phyloP scores from a whole-genome alignment of 2,329 filamentous ascomycete species.

The Cladorrhinum sp. region DNA sequence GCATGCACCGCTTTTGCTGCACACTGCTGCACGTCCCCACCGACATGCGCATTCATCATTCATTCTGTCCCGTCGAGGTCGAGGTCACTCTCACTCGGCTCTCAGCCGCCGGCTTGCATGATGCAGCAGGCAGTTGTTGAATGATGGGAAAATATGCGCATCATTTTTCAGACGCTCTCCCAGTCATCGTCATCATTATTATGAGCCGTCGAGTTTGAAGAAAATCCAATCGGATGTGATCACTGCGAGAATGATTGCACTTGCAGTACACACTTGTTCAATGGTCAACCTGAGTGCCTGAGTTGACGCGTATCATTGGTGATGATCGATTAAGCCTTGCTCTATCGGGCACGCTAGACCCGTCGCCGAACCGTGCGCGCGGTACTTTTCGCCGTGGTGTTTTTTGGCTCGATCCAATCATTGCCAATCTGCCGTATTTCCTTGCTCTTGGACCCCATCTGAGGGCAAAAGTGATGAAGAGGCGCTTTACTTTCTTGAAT shows the following conservation, averaged over 20 bases:
- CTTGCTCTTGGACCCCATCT: neutral
- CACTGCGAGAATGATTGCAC: neutral
- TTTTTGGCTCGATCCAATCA: neutral
- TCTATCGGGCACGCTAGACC: constrained; percentile 18
- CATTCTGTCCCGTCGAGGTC: too few species aligned
- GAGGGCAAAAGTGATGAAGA: neutral
- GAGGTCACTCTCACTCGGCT: constrained; percentile 1
- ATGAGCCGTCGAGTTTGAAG: neutral
- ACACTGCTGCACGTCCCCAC: neutral
- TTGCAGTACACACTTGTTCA: too few species aligned
- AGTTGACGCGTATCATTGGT: constrained; percentile 1
- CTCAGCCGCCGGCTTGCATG: constrained; percentile 4
- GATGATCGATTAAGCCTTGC: constrained; percentile 3
- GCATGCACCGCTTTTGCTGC: neutral
- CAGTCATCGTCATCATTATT: neutral
- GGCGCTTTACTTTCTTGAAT: neutral
- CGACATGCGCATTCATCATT: neutral
- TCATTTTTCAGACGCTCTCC: neutral
- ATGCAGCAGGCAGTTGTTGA: neutral
- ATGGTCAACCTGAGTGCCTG: too few species aligned
- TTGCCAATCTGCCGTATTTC: constrained; percentile 4
- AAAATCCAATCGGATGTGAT: neutral
- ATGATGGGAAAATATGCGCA: neutral
- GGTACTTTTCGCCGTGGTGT: constrained; percentile 22
- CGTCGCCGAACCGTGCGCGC: constrained; percentile 30